These are phyloP conservation scores for Begonia peltatifolia DNA, from an alignment of 306 rosid genomes.

Conservation along the genomic window DNA sequence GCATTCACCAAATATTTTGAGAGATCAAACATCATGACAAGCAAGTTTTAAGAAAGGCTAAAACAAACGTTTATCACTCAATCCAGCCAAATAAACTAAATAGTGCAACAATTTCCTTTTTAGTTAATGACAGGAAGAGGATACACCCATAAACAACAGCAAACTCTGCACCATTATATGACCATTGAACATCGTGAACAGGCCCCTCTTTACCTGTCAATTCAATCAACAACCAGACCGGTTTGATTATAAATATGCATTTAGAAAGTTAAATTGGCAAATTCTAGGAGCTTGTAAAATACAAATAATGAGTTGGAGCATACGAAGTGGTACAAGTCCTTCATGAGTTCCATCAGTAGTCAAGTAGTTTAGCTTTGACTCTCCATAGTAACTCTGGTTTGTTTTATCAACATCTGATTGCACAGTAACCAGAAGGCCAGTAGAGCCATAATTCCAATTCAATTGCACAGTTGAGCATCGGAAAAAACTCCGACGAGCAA, in stretches of 20 bases:
- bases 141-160: slow-evolving; percentile 96
- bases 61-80: too few relatives aligned
- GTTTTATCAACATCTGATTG: slow-evolving; percentile 96
- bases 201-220: slow-evolving; percentile 97
- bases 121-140: slow-evolving; percentile 27
- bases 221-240: slow-evolving; percentile 9
- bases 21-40: slow-evolving; percentile 4
- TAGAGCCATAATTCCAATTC: slow-evolving; percentile 73
- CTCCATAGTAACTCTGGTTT: slow-evolving; percentile 95
- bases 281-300: too few relatives aligned
- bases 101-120: background rate
- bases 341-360: slow-evolving; percentile 78
- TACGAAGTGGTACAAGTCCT: slow-evolving; percentile 90
- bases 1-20: slow-evolving; percentile 8
- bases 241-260: background rate
- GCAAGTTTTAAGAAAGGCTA: slow-evolving; percentile 4
- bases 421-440: slow-evolving; percentile 70
- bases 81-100: too few relatives aligned
- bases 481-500: slow-evolving; percentile 77
- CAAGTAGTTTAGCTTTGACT: slow-evolving; percentile 74
- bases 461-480: slow-evolving; percentile 77
- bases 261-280: too few relatives aligned
- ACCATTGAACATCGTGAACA: slow-evolving; percentile 92
- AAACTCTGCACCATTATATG: slow-evolving; percentile 66
- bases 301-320: slow-evolving; percentile 14